Percentiles rank a stretch among this genome's conserved stretches.
phyloP scores from a whole-genome alignment of 345 rosid genomes.

The Eucalyptus camaldulensis region DNA sequence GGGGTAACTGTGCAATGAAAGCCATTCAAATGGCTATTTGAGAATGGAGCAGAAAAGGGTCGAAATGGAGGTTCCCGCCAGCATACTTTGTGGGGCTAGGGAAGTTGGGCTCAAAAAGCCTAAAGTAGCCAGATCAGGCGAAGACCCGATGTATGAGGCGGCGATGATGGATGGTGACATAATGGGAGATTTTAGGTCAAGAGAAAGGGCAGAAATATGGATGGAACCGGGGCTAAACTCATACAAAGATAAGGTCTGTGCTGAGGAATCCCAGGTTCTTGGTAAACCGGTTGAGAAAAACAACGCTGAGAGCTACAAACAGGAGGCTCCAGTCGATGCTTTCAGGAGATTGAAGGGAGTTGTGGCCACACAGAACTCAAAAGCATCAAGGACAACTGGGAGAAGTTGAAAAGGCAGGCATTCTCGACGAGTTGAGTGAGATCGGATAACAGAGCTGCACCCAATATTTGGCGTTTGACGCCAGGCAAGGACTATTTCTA shows the following conservation, averaged over 20 bases:
- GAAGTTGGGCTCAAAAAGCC: not conserved
- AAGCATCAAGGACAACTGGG: too few species aligned
- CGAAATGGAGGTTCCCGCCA: not conserved
- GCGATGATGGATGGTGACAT: not conserved
- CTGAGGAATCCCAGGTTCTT: not conserved
- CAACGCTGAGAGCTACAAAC: not conserved
- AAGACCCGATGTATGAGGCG: not conserved
- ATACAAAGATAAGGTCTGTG: not conserved
- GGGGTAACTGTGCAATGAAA: not conserved
- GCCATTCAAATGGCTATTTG: not conserved
- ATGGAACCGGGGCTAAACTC: not conserved
- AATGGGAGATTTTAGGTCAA: not conserved
- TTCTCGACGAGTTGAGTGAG: constrained; percentile 40
- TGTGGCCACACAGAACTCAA: too few species aligned
- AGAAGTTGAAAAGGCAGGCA: too few species aligned
- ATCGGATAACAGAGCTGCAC: constrained; percentile 34
- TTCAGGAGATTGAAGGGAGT: too few species aligned
- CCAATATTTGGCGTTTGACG: not conserved
- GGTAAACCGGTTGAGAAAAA: not conserved
- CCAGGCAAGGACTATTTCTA: not conserved
- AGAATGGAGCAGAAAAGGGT: not conserved
- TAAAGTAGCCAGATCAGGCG: not conserved
- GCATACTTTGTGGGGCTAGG: not conserved
- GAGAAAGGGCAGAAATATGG: not conserved
- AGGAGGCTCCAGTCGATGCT: too few species aligned